Evolutionary conservation across 495 filamentous ascomycete species (phyloP), one percentile per base, ranked within the genome.

Genomic region (Evernia prunastri): DNA sequence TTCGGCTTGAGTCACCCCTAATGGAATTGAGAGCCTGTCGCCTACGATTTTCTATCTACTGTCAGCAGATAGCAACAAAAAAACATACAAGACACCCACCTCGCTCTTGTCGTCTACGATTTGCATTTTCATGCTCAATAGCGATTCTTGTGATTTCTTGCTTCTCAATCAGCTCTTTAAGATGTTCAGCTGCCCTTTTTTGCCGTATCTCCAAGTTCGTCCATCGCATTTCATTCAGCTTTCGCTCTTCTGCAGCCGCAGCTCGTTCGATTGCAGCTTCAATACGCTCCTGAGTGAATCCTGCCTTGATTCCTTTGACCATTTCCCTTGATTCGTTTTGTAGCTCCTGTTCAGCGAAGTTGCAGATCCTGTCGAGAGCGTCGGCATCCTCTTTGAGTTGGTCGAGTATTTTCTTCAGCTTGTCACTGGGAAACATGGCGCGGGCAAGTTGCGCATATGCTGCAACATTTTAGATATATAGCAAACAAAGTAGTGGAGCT

Each of bases 321-420:
- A 45, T 4, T 5, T 3, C 42, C n/a, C 42, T 45, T 4, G 42
- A 45, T 23, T 45, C 18, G 9, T 23, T 45, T 23, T 45, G 42
- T 45, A 45, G 42, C 42, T 45, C 42, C n/a, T 45, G n/a, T 4
- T 45, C 42, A n/a, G 42, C 42, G n/a, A 45, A 45, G 3, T 45
- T 23, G 42, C 42, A 45, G 5, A 45, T 9, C 20, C 42, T 45
- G 42, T 45, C 42, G 3, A 45, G 17, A 18, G 42, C 42, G 3
- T 45, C 42, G 42, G 42, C 42, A 45, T 45, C 42, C n/a, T 45
- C 42, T 20, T 45, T 45, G 42, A 45, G 42, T 45, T 45, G 42
- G 18, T 23, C 42, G 20, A 45, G 42, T 45, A 45, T 45, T 9
- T 45, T 45, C 20, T 45, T 45, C 4, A 45, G 9, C 42, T 45